Base-by-base conservation (phyloP, 2,329 filamentous ascomycete species). In the Atkinsonella hypoxylon region DNA sequence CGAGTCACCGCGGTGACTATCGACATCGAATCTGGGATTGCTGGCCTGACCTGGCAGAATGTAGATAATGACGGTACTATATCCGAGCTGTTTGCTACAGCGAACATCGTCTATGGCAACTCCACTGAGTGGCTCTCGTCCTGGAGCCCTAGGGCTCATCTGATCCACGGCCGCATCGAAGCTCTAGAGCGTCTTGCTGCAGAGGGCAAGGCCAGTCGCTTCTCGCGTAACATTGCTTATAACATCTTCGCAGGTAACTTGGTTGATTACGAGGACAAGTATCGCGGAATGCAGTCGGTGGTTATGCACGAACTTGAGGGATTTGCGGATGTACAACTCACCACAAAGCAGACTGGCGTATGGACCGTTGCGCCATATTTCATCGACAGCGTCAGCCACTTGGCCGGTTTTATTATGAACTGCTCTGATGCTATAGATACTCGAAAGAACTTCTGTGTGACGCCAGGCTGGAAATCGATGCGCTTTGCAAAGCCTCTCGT, bases 151-250 rank as follows among this genome's bases (percentile, higher is more conserved):
- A 72, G 71, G 51, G 68, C 75, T 40, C 83, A 89, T 61, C 72
- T 88, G 42, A 79, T 90, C 62, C 78, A 81, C 59, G 73, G 72
- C 17, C 78, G 80, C 52, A 74, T 83, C 50, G 72, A 81, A 30
- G 66, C 71, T 18, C 73, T 83, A 2, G 69, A 75, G 41, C 38
- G 36, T 1, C 40, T 54, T 2, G 51, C 50, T 12, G 38, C 9
- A 4, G 22, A 48, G 1, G 56, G 56, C 10, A 34, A 42, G 13
- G 54, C 54, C 2, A 56, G 47, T 15, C 44, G 51, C 3, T 31
- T 58, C 38, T 53, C 51, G 1, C 47, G 34, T 4, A 36, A 36
- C 11, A 36, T 36, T 12, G 34, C 34, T 12, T 36, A 36, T 9
- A 15, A 4, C 34, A 3, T 15, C 3, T 77, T 79, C 57, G 47